Evolutionary conservation across 352 stramenopile species (phyloP).

Genomic region (Phytophthora crassamura): DNA sequence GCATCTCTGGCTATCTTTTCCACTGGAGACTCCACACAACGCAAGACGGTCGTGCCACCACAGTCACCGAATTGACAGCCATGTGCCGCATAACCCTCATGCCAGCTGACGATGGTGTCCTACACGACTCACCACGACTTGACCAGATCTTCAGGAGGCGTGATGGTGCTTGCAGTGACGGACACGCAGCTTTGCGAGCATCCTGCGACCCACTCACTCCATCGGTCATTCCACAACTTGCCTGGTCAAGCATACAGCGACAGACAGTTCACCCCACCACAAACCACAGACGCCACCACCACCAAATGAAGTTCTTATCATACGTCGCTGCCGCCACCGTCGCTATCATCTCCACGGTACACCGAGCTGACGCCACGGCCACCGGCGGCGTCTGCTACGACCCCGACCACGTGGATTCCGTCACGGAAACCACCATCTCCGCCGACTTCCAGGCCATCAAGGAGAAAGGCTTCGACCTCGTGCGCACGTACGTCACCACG

Average conservation of each 20-base stretch:
- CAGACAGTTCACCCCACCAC: not conserved
- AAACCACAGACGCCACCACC: not conserved
- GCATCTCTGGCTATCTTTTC: slow-evolving; percentile 18
- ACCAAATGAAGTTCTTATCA: slow-evolving; percentile 44
- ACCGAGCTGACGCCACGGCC: slow-evolving; percentile 10
- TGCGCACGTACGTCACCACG: slow-evolving; percentile 64
- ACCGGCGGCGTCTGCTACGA: slow-evolving; percentile 59
- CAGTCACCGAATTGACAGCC: slow-evolving; percentile 21
- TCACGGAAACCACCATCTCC: slow-evolving; percentile 48
- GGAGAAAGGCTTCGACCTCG: slow-evolving; percentile 44
- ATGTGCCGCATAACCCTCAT: slow-evolving; percentile 23
- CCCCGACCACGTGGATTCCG: slow-evolving; percentile 39
- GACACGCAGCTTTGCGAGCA: not conserved
- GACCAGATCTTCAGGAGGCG: slow-evolving; percentile 26
- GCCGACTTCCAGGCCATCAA: slow-evolving; percentile 57
- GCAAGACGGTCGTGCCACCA: slow-evolving; percentile 17
- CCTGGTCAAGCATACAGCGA: slow-evolving; percentile 22
- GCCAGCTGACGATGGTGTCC: slow-evolving; percentile 24
- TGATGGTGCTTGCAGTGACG: not conserved
- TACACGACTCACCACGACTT: slow-evolving; percentile 19
- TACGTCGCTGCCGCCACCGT: slow-evolving; percentile 23
- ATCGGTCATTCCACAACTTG: slow-evolving; percentile 42
- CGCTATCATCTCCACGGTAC: slow-evolving; percentile 8
- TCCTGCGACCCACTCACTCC: not conserved
- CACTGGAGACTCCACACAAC: too few relatives aligned